Evolutionary conservation across 768 basidiomycete species (phyloP).

Genomic region (Megacollybia marginata): DNA sequence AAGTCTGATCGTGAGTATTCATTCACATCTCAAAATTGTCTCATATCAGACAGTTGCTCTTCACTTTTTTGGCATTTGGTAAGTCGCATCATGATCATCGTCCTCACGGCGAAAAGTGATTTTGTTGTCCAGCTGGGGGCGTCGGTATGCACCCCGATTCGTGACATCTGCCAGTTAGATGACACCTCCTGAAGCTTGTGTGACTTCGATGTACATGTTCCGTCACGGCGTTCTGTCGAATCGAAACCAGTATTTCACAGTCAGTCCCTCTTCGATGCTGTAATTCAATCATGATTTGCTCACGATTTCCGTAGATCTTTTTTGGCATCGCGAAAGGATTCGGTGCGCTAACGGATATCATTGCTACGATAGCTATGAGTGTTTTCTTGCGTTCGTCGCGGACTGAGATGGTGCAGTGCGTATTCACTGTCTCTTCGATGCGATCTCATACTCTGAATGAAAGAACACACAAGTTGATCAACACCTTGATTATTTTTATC

Average conservation of each 20-base stretch:
- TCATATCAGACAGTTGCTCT: conserved; percentile 11
- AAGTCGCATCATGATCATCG: not conserved
- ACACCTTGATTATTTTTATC: conserved; percentile 30
- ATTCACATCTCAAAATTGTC: not conserved
- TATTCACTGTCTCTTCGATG: not conserved
- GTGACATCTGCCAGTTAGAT: not conserved
- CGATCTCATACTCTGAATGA: not conserved
- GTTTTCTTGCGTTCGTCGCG: conserved; percentile 26
- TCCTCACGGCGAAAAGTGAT: too few relatives aligned
- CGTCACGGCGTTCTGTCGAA: conserved; percentile 22
- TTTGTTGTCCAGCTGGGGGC: conserved; percentile 15
- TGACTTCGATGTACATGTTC: conserved; percentile 26
- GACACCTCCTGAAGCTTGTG: conserved; percentile 19
- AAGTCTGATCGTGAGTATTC: conserved; percentile 17
- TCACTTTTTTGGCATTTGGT: conserved; percentile 24
- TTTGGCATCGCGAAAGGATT: conserved; percentile 39
- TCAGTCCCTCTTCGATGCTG: conserved; percentile 7
- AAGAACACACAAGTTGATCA: conserved; percentile 34
- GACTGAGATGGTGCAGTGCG: conserved; percentile 31
- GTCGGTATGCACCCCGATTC: conserved; percentile 14
- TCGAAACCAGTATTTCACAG: conserved; percentile 21
- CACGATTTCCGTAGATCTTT: conserved; percentile 22
- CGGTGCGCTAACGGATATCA: conserved; percentile 32
- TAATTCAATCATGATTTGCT: not conserved
- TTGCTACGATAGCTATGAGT: conserved; percentile 40